Percentiles rank a stretch among this genome's conserved stretches.
Evolutionary conservation across 78 protist species (phyloP).

Genomic region (Tieghemostelium lacteum): DNA sequence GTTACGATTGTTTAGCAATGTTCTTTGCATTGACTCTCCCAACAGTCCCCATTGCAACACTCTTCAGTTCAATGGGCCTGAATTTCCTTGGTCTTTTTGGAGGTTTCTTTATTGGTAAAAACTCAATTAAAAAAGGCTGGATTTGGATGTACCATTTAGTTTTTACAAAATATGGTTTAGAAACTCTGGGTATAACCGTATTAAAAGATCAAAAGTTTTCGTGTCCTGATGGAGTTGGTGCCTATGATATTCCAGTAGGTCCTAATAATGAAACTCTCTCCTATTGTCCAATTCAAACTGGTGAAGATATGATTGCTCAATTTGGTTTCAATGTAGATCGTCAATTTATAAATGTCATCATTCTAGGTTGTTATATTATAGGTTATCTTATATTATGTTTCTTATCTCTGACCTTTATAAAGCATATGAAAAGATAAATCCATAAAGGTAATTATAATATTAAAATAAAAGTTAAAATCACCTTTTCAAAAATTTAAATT

Average conservation of each 20-base stretch:
- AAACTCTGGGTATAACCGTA: conserved; percentile 30
- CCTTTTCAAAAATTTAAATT: no score
- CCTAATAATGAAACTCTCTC: background rate
- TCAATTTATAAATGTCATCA: conserved; percentile 17
- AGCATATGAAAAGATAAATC: conserved; percentile 57
- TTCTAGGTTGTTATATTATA: conserved; percentile 17
- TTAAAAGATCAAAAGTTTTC: background rate
- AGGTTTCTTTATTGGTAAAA: conserved; percentile 52
- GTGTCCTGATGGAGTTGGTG: conserved; percentile 31
- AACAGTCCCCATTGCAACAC: conserved; percentile 45
- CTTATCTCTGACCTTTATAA: conserved; percentile 41
- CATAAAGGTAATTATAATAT: no score
- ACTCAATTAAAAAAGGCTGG: conserved; percentile 27
- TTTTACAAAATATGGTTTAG: conserved; percentile 46
- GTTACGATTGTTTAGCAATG: conserved; percentile 41
- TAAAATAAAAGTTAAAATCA: no score
- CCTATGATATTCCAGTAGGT: background rate
- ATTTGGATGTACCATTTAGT: conserved; percentile 53
- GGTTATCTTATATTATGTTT: conserved; percentile 17
- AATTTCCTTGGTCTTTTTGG: conserved; percentile 68
- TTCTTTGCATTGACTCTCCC: conserved; percentile 51
- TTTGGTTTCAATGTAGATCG: conserved; percentile 28
- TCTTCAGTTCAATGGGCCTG: conserved; percentile 35
- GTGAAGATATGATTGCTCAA: conserved; percentile 22
- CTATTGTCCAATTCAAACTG: conserved; percentile 38